These are phyloP conservation scores for Tarenaya hassleriana DNA, from an alignment of 345 rosid species.

Conservation along the genomic window DNA sequence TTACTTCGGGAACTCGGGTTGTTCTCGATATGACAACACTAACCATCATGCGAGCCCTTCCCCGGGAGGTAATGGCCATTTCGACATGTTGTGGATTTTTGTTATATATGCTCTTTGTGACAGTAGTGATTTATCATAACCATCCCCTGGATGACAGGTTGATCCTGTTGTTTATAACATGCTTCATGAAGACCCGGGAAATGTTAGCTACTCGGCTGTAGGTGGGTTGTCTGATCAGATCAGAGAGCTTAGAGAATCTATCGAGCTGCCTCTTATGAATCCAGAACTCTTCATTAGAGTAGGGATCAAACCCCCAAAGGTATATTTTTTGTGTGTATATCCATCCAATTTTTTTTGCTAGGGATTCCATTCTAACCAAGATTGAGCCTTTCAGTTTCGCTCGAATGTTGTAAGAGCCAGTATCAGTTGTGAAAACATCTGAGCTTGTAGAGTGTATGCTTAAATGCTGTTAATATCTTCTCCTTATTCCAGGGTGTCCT, in stretches of 20 bases:
- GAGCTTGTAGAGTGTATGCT: too few species aligned
- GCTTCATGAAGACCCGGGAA: slow-evolving; percentile 97
- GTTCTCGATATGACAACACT: slow-evolving; percentile 56
- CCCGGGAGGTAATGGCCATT: slow-evolving; percentile 36
- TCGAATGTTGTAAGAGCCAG: neutral
- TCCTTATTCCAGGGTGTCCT: slow-evolving; percentile 72
- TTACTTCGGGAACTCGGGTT: slow-evolving; percentile 48
- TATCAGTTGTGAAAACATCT: too few species aligned
- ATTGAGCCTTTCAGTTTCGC: neutral
- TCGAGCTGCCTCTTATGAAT: slow-evolving; percentile 94
- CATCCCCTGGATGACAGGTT: slow-evolving; percentile 46
- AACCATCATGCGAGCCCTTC: slow-evolving; percentile 51
- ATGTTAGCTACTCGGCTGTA: slow-evolving; percentile 92
- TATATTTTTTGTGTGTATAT: too few species aligned
- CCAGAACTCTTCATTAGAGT: slow-evolving; percentile 94
- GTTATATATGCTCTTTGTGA: neutral
- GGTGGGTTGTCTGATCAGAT: slow-evolving; percentile 96
- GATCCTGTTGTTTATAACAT: slow-evolving; percentile 96
- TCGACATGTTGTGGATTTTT: slow-evolving; percentile 11
- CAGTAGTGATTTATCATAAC: neutral
- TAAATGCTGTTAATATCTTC: slow-evolving; percentile 7
- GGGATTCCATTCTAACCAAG: too few species aligned
- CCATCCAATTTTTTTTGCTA: slow-evolving; percentile 6
- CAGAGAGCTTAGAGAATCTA: slow-evolving; percentile 88
- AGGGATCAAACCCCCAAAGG: slow-evolving; percentile 98